phyloP scores from a whole-genome alignment of 1,284 basidiomycete species.

The Leccinum fallax region DNA sequence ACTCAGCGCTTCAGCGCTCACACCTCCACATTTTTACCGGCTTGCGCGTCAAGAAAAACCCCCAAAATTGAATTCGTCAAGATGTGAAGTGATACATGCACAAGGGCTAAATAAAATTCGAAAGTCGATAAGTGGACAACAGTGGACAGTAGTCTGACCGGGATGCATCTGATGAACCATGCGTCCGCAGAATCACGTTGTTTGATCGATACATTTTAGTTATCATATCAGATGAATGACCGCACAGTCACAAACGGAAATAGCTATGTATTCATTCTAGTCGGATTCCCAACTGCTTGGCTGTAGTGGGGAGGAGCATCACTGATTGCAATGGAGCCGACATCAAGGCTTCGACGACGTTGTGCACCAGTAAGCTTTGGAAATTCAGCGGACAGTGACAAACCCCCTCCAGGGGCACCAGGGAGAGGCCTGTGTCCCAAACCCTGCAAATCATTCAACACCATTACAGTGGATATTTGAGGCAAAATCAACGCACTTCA shows the following conservation, averaged over 20 bases:
- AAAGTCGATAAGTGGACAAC: no score
- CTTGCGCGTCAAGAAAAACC: no score
- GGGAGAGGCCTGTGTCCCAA: conserved; percentile 28
- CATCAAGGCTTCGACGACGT: conserved; percentile 8
- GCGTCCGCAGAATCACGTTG: not conserved
- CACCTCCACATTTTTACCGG: no score
- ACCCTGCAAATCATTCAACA: conserved; percentile 6
- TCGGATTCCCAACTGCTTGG: conserved; percentile 18
- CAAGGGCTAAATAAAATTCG: no score
- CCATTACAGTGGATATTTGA: not conserved
- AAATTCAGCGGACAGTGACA: conserved; percentile 20
- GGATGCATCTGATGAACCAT: no score
- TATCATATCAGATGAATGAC: not conserved
- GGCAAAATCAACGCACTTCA: conserved; percentile 19
- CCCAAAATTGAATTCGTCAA: no score
- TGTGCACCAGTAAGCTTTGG: conserved; percentile 17
- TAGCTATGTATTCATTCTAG: not conserved
- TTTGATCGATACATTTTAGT: not conserved
- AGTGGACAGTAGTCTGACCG: no score
- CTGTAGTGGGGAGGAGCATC: conserved; percentile 29
- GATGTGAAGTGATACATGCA: no score
- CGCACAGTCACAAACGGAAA: no score
- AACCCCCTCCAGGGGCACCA: conserved; percentile 25
- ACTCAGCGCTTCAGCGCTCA: no score
- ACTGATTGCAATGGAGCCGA: conserved; percentile 14